These are phyloP conservation scores for Cladorrhinum samala DNA, from an alignment of 495 filamentous ascomycete species.

Conservation along the genomic window DNA sequence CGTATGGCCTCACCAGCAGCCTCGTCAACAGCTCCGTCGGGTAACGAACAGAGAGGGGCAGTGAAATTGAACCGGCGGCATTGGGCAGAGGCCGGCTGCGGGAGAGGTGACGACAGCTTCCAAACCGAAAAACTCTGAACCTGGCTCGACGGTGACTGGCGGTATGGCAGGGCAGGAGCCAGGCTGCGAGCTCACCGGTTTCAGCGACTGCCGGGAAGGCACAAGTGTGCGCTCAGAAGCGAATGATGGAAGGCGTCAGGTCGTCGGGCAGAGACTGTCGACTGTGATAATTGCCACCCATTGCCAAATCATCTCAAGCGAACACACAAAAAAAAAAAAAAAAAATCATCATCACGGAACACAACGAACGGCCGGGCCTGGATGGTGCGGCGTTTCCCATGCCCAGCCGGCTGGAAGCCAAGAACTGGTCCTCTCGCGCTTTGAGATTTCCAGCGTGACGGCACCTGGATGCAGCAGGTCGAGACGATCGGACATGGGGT, in stretches of 20 bases:
- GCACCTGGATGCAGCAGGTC: not conserved
- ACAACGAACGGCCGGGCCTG: not conserved
- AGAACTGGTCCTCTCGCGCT: no score
- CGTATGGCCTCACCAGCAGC: conserved; percentile 23
- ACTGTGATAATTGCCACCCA: conserved; percentile 16
- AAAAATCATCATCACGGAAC: no score
- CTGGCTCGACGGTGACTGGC: not conserved
- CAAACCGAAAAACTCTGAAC: not conserved
- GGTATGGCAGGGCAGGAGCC: not conserved
- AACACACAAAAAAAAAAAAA: no score
- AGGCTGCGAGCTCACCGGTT: no score
- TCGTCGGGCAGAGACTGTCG: not conserved
- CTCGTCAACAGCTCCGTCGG: conserved; percentile 17
- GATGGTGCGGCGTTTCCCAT: not conserved
- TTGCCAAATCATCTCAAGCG: conserved; percentile 29
- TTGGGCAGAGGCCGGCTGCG: conserved; percentile 22
- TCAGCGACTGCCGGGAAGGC: no score
- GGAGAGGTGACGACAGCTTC: conserved; percentile 20
- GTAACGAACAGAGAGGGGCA: no score
- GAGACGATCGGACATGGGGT: conserved; percentile 4
- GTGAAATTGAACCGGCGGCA: conserved; percentile 20
- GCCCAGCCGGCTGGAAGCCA: not conserved
- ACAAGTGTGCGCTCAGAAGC: not conserved
- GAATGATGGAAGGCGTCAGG: not conserved
- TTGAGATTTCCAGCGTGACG: not conserved